Evolutionary conservation across 1,284 basidiomycete species (phyloP), one percentile per base, ranked within the genome.

Genomic region (Ceratobasidium sp.): DNA sequence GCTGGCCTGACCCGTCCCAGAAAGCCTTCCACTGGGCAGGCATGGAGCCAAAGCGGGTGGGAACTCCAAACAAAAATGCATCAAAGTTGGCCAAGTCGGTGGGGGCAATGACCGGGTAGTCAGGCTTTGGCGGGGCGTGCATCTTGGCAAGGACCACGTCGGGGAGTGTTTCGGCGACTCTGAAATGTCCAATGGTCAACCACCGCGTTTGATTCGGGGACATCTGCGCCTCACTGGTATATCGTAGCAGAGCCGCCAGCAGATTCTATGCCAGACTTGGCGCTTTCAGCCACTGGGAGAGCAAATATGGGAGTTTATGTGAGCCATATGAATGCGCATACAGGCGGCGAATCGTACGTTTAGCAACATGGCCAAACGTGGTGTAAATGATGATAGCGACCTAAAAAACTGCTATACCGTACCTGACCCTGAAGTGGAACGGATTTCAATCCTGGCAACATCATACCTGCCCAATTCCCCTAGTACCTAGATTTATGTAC

Each of bases 381-480:
- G 91, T 87, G 88, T 96, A 96, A 87, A 94, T 92, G 82, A 94
- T 85, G 82, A 96, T 94, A 77, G 92, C 94, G 82, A 94, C 87
- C 83, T 89, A n/a, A 1, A 33, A 64, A 44, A 20, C 23, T n/a
- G n/a, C n/a, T 23, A 35, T 65, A 65, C 62, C 38, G 62, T 65
- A 46, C 62, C n/a, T n/a, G 14, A 65, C 62, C 62, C 38, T 35
- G 62, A 65, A 65, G 20, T 65, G 62, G 41, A 16, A 65, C 41
- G 38, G 62, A 46, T 65, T 65, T 65, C 16, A 23, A 35, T 23
- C 14, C 14, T 23, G 12, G 62, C 23, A 10, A 46, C 44, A 12
- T 65, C 44, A 46, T 44, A 35, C 5, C 18, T 27, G 30, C 2
- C n/a, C 4, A 6, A 18, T 16, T 41, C 23, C 23, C 8, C 18